Conservation (phyloP, 306 rosid genomes). For the Luffa aegyptiaca region DNA sequence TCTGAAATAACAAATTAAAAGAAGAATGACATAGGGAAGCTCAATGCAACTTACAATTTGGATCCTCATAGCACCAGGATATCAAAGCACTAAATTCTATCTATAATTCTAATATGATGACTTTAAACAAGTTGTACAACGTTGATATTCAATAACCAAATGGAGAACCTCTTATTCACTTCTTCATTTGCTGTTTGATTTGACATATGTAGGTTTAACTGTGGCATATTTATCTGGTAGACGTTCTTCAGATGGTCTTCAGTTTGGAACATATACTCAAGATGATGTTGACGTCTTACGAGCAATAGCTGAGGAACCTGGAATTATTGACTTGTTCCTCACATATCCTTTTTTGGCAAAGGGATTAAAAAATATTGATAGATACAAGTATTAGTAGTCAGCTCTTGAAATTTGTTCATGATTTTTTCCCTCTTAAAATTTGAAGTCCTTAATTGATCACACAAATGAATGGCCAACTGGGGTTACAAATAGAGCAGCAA, state of each 20-base stretch:
- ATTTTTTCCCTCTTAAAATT: conserved; percentile 6
- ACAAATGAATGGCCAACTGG: conserved; percentile 96
- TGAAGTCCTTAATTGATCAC: conserved; percentile 44
- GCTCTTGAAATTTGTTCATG: conserved; percentile 8
- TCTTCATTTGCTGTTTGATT: neutral
- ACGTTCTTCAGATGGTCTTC: conserved; percentile 44
- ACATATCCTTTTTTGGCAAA: conserved; percentile 66
- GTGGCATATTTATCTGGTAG: conserved; percentile 81
- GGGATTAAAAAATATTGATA: neutral
- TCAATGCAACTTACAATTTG: neutral
- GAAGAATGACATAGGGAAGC: neutral
- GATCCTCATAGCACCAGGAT: neutral
- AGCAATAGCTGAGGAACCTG: conserved; percentile 93
- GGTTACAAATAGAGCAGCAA: conserved; percentile 46
- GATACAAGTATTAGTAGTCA: conserved; percentile 4
- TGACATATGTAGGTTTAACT: conserved; percentile 40
- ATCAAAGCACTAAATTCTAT: neutral
- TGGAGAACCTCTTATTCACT: neutral
- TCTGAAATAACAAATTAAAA: neutral
- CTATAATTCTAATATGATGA: neutral
- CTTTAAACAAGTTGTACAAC: neutral
- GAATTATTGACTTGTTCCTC: conserved; percentile 60
- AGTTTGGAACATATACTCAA: conserved; percentile 62
- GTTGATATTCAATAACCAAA: conserved; percentile 8
- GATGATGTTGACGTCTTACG: conserved; percentile 84